Evolutionary conservation across 2,329 filamentous ascomycete genomes (phyloP).

Genomic region (Raffaelea albimanens): DNA sequence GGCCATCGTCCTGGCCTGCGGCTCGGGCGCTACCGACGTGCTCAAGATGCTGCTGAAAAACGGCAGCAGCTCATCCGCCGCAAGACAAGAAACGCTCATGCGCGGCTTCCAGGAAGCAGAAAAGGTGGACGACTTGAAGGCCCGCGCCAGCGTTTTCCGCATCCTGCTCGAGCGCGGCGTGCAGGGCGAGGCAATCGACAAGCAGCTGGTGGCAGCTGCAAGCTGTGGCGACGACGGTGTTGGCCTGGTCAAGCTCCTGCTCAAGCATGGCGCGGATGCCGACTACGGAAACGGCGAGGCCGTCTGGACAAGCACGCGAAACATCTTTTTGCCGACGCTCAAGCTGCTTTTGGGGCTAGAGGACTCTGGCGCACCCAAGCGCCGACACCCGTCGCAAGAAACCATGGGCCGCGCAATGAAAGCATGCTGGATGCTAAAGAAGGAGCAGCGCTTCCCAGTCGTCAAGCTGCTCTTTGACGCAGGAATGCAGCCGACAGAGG

Average conservation of each 20-base stretch:
- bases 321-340: constrained; percentile 39
- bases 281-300: constrained; percentile 47
- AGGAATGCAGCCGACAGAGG: constrained; percentile 36
- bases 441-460: constrained; percentile 37
- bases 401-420: constrained; percentile 43
- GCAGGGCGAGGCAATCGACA: constrained; percentile 39
- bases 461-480: constrained; percentile 42
- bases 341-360: constrained; percentile 40
- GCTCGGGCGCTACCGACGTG: constrained; percentile 38
- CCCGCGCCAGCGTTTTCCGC: constrained; percentile 39
- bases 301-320: constrained; percentile 43
- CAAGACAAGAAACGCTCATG: constrained; percentile 33
- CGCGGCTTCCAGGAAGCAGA: constrained; percentile 47
- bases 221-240: constrained; percentile 40
- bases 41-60: constrained; percentile 37
- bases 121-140: constrained; percentile 38
- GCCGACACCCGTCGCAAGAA: constrained; percentile 26
- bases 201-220: constrained; percentile 42
- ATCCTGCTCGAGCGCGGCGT: constrained; percentile 39
- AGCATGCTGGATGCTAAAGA: constrained; percentile 40
- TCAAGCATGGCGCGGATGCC: constrained; percentile 43
- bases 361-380: background rate
- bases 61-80: constrained; percentile 19
- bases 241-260: constrained; percentile 38
- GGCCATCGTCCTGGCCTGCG: constrained; percentile 44